Conservation (phyloP, 352 stramenopile species). For the Halophytophthora batemanensis region DNA sequence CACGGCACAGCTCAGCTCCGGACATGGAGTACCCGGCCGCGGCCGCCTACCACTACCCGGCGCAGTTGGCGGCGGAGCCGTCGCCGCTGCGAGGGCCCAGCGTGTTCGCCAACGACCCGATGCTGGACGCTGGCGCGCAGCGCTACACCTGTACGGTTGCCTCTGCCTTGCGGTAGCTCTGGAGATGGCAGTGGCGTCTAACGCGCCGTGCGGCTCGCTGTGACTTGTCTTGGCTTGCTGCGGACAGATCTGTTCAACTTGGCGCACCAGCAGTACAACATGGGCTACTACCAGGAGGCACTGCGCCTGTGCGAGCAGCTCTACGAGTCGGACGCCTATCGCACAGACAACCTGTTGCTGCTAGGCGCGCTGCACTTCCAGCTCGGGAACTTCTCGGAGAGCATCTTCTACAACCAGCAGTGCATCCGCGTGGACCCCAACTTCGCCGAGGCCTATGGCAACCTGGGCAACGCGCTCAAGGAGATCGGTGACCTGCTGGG, state of each 20-base stretch:
- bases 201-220: not conserved
- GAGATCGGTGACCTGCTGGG: conserved; percentile 89
- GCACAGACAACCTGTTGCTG: conserved; percentile 91
- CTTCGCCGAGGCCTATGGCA: conserved; percentile 92
- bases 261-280: conserved; percentile 82
- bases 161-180: conserved; percentile 4
- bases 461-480: conserved; percentile 94
- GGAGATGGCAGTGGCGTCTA: conserved; percentile 3
- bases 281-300: conserved; percentile 88
- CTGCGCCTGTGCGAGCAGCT: conserved; percentile 84
- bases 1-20: not conserved
- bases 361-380: conserved; percentile 94
- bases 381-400: conserved; percentile 89
- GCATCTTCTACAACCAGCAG: conserved; percentile 95
- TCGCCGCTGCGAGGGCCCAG: conserved; percentile 16
- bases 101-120: conserved; percentile 20
- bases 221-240: not conserved
- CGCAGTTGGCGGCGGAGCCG: conserved; percentile 16
- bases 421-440: conserved; percentile 90
- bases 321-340: conserved; percentile 84
- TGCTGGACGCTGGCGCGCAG: conserved; percentile 46
- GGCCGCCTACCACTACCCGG: conserved; percentile 18
- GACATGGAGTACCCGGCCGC: conserved; percentile 6
- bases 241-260: conserved; percentile 64
- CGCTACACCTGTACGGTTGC: conserved; percentile 57